Conservation (phyloP, 108 stramenopile species). For the Asterionellopsis glacialis region DNA sequence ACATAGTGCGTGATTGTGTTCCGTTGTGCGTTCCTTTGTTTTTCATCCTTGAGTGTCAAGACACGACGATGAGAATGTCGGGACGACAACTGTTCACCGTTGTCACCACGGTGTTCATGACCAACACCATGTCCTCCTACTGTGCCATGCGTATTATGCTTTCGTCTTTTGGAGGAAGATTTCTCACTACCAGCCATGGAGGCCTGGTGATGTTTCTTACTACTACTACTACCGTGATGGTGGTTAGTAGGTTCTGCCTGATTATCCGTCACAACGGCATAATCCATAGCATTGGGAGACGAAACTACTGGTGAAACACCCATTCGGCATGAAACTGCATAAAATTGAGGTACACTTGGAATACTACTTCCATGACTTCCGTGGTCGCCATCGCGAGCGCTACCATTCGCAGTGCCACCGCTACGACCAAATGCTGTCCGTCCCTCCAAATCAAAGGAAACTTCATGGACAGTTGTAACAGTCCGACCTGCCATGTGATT, state of each 20-base stretch:
- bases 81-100: not conserved
- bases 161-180: not conserved
- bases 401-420: not conserved
- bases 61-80: not conserved
- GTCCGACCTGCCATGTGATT: constrained; percentile 25
- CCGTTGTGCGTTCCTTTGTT: constrained; percentile 2
- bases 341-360: constrained; percentile 15
- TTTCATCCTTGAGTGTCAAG: not conserved
- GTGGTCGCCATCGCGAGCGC: constrained; percentile 11
- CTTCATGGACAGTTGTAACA: constrained; percentile 10
- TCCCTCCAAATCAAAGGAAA: constrained; percentile 15
- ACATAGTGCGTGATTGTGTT: constrained; percentile 50
- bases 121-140: not conserved
- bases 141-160: constrained; percentile 2
- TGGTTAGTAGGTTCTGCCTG: too few relatives aligned
- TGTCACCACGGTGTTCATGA: constrained; percentile 2
- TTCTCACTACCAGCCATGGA: not conserved
- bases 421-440: constrained; percentile 18
- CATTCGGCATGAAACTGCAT: constrained; percentile 32
- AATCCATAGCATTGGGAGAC: constrained; percentile 14
- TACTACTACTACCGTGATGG: too few relatives aligned
- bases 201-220: not conserved
- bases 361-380: constrained; percentile 35
- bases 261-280: too few relatives aligned
- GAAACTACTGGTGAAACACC: constrained; percentile 49